Base-by-base conservation (phyloP, 768 basidiomycete genomes). In the Pleurotus ostreatus region DNA sequence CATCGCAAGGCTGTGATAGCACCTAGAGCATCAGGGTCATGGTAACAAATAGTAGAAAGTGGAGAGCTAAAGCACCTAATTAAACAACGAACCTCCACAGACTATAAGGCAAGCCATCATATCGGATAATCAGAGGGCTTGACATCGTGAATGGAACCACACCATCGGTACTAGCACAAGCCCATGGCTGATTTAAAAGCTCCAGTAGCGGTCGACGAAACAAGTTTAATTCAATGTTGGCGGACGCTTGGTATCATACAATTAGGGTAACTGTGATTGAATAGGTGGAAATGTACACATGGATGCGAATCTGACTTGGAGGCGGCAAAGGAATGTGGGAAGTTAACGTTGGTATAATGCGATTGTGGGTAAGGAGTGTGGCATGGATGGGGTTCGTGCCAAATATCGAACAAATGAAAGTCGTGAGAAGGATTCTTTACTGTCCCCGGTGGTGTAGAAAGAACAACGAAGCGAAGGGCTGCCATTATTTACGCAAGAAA, bases 211-310 rank as follows among this genome's bases (percentile, higher is more conserved):
- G n/a, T 16, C 7, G n/a, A 22, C 41, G n/a, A 44, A 44, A 22
- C n/a, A n/a, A 22, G 41, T 44, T 22, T 44, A 44, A 22, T 44
- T 44, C n/a, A 44, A 22, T 44, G 41, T 16, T 16, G 20, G n/a
- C n/a, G 20, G 41, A 44, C 8, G 15, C n/a, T 44, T 53, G 51
- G 37, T 53, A 53, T 53, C 51, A 53, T 53, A 53, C 51, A 43
- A 25, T 23, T 53, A 40, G 51, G 51, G 51, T 53, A 41, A 20
- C 41, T 26, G 34, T 5, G 38, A 53, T 38, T n/a, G 39, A 53
- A 53, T 39, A 39, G 38, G 39, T 30, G 9, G 49, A 51, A 51
- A 47, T 47, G 46, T 20, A 26, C 46, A 47, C 22, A 47, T 47
- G 46, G 46, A 41, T 26, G 15, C 48, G 30, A 26, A 34, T 12